Evolutionary conservation across 805 yeast genomes (phyloP).

Genomic region (Nakazawaea populi): DNA sequence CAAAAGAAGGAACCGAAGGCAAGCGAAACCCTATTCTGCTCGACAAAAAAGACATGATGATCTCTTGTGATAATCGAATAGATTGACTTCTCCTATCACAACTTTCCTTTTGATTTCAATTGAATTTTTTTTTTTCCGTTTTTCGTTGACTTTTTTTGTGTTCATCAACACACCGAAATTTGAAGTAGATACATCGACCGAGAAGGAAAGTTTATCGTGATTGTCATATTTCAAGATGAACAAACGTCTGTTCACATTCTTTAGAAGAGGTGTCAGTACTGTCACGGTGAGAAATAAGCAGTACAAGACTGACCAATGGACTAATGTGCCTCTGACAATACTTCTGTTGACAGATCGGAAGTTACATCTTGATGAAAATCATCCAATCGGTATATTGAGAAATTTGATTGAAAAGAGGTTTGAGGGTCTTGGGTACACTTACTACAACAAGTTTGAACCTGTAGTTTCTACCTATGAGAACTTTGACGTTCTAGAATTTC

Average conservation of each 20-base stretch:
- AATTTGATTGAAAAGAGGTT: conserved; percentile 67
- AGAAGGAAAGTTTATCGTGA: too few relatives aligned
- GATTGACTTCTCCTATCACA: neutral
- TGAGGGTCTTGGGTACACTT: conserved; percentile 62
- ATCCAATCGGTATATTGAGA: conserved; percentile 86
- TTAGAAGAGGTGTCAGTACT: conserved; percentile 19
- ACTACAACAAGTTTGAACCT: conserved; percentile 76
- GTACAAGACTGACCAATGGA: conserved; percentile 67
- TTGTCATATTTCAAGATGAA: neutral
- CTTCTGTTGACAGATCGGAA: conserved; percentile 62
- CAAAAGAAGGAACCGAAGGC: neutral
- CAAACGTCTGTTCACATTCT: neutral
- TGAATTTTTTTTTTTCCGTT: neutral
- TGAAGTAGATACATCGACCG: too few relatives aligned
- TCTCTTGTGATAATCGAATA: neutral
- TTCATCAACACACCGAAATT: too few relatives aligned
- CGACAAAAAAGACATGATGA: neutral
- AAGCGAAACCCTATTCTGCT: conserved; percentile 3
- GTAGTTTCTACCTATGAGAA: conserved; percentile 78
- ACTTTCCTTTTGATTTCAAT: neutral
- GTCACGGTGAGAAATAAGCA: conserved; percentile 40
- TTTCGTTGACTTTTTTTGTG: neutral
- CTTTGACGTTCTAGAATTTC: conserved; percentile 90
- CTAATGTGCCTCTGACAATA: conserved; percentile 79
- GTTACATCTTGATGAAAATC: conserved; percentile 66